Evolutionary conservation across 345 rosid species (phyloP).

Genomic region (Moringa oleifera): DNA sequence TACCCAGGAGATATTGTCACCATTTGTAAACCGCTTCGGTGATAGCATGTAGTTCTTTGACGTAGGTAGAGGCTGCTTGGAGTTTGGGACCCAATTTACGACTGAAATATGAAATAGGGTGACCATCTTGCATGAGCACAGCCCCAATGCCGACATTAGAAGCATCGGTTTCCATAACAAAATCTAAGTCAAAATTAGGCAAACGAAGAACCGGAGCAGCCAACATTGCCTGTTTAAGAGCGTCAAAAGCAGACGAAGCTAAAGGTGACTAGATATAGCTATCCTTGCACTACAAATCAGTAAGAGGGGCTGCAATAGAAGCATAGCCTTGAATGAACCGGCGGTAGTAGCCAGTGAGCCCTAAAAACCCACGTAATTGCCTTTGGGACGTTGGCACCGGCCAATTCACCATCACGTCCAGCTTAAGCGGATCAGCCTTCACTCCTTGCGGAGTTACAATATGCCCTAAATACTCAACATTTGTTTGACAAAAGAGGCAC

Average conservation of each 20-base stretch:
- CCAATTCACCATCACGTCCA: neutral
- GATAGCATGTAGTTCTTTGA: neutral
- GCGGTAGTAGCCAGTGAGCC: slow-evolving; percentile 1
- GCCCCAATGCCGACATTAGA: slow-evolving; percentile 1
- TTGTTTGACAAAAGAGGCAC: neutral
- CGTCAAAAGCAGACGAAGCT: neutral
- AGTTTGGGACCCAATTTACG: neutral
- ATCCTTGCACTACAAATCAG: neutral
- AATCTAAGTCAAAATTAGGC: neutral
- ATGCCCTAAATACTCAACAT: neutral
- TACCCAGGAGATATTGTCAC: neutral
- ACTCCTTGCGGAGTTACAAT: neutral
- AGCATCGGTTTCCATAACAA: neutral
- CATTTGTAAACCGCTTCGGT: too few species aligned
- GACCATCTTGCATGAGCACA: neutral
- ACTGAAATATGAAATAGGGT: neutral
- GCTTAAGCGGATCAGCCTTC: neutral
- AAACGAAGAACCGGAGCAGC: neutral
- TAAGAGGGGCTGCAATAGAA: neutral
- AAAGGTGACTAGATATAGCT: neutral
- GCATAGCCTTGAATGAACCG: neutral
- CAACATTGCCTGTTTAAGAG: neutral
- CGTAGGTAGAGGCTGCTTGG: neutral
- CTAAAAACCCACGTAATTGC: neutral
- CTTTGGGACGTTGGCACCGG: neutral